Conservation (phyloP, 164 flowering plant genomes). For the Buxus sempervirens region DNA sequence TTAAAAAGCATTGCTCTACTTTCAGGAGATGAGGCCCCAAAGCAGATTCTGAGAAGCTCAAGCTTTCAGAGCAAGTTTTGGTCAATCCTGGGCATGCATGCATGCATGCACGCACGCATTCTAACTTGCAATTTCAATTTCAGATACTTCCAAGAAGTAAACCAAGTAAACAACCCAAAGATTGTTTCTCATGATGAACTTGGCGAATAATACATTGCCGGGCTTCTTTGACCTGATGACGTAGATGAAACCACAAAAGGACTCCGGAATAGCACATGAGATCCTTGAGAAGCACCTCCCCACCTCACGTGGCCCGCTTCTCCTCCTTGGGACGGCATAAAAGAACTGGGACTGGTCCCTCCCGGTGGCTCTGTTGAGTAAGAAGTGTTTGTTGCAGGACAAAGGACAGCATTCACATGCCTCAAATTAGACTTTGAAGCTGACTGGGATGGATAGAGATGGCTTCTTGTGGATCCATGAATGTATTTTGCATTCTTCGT, state of each 20-base stretch:
- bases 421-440: slow-evolving; percentile 17
- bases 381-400: slow-evolving; percentile 17
- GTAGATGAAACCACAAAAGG: slow-evolving; percentile 25
- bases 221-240: slow-evolving; percentile 31
- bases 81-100: not conserved
- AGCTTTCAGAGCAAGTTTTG: not conserved
- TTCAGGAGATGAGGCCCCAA: not conserved
- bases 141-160: not conserved
- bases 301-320: slow-evolving; percentile 28
- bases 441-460: slow-evolving; percentile 14
- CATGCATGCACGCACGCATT: not conserved
- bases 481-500: slow-evolving; percentile 6
- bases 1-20: not conserved
- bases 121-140: not conserved
- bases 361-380: slow-evolving; percentile 16
- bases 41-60: not conserved
- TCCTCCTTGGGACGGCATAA: slow-evolving; percentile 22
- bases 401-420: slow-evolving; percentile 21
- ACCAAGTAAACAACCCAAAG: no score
- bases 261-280: slow-evolving; percentile 23
- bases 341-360: slow-evolving; percentile 21
- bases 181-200: slow-evolving; percentile 22
- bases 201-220: slow-evolving; percentile 31
- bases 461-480: slow-evolving; percentile 18
- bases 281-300: slow-evolving; percentile 34